Base-by-base conservation (phyloP, 1,139 yeast genomes). In the Candida neerlandica region DNA sequence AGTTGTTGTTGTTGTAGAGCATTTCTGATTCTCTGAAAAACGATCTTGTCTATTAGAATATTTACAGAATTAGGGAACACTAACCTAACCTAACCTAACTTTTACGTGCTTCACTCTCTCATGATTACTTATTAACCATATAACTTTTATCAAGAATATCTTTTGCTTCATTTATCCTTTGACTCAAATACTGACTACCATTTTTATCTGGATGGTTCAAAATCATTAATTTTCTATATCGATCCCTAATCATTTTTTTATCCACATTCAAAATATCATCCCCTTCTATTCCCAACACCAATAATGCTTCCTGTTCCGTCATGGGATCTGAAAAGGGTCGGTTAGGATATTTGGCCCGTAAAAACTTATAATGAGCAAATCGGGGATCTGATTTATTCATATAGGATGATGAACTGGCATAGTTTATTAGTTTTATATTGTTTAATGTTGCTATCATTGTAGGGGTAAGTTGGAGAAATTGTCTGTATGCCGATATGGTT, bases 141-240 rank as follows among this genome's bases (percentile, higher is more conserved):
- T 80, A 80, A 60, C 87, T 81, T 50, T 72, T 71, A 48, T 85
- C 89, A 47, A 87, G 66, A 1, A 85, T 64, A 42, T 84, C 89
- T 55, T 81, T 82, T 1, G 96, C 96, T 62, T 84, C 85, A 63
- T 89, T 88, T 52, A 89, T 82, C 62, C 88, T 86, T 74, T 84
- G 83, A 2, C 89, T 84, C 44, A 88, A 55, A 58, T 82, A 87
- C 46, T 80, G 78, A 55, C 90, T 84, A 0, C 96, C 96, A 5
- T 87, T 85, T 55, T 77, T 78, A 63, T 88, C 96, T 0, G 96
- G 96, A 62, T 88, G 96, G 58, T 76, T 89, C 47, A 73, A 59
- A 47, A 85, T 70, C 87, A 88, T 86, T 57, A 85, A 73, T 48
- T 70, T 70, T 49, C 94, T 70, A 63, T 88, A 90, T 53, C 82